Base-by-base conservation (phyloP, 129 eudicot species). In the Oenanthe sinensis region DNA sequence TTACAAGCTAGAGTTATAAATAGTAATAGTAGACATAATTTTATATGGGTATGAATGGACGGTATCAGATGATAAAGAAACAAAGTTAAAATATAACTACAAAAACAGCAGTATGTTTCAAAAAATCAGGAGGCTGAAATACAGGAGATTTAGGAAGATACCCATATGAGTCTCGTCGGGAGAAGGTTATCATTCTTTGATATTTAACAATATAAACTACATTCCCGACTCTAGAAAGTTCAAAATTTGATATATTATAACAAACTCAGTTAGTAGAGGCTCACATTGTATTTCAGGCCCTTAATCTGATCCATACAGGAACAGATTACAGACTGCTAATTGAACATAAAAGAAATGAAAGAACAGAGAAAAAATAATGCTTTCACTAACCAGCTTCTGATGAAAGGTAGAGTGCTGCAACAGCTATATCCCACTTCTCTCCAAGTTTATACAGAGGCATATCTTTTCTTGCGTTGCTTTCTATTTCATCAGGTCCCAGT, bases 381-480 rank as follows among this genome's bases (percentile, higher is more conserved):
- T 39, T 62, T 37, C 8, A 87, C 92, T 7, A 71, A 93, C 98
- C 98, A 52, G 98, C 96, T 79, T 83, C 85, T 6, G 98, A 95
- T 75, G 96, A 92, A 78, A 95, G 96, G 86, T 90, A 95, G 46
- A 95, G 86, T 79, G 98, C 96, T 55, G 98, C 90, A 85, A 91
- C 87, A 47, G 98, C 98, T 71, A 95, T 88, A 83, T 95, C 98
- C 96, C 96, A 95, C 79, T 91, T 95, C 77, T 95, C 98, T 47
- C 98, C 98, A 82, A 95, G 79, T 81, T 90, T 91, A 73, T 79
- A 90, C 8, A 95, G 84, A 36, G 97, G 97, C 89, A 82, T 84
- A 33, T 17, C 7, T 1, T 90, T 87, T 79, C 78, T 91, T 33
- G 78, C 47, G 37, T 83, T 86, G 85, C 60, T 79, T 37, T 68